Evolutionary conservation across 768 basidiomycete genomes (phyloP).

Genomic region (Suillus occidentalis): DNA sequence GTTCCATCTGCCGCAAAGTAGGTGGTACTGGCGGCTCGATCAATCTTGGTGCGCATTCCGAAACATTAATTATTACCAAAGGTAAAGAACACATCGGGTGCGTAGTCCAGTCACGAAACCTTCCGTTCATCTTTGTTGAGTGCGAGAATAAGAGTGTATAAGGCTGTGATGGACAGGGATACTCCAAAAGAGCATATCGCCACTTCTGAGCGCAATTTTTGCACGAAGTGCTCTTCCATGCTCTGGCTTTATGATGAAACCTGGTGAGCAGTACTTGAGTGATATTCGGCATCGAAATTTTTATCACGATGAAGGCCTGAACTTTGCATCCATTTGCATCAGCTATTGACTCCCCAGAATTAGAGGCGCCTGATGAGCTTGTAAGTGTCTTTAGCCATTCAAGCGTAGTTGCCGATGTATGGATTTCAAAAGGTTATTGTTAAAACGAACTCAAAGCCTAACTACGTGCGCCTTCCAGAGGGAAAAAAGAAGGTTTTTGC

Average conservation of each 20-base stretch:
- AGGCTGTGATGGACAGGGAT: conserved; percentile 59
- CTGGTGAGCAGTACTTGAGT: conserved; percentile 42
- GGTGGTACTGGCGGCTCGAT: conserved; percentile 65
- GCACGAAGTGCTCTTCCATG: conserved; percentile 63
- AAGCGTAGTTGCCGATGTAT: conserved; percentile 1
- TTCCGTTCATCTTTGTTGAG: background rate
- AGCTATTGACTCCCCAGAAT: conserved; percentile 60
- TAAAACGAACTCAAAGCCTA: conserved; percentile 51
- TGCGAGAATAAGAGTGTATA: conserved; percentile 50
- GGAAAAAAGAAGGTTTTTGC: conserved; percentile 50
- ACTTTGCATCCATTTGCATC: conserved; percentile 68
- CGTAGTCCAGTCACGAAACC: background rate
- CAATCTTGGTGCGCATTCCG: conserved; percentile 58
- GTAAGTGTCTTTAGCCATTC: conserved; percentile 32
- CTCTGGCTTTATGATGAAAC: conserved; percentile 59
- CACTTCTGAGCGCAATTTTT: conserved; percentile 62
- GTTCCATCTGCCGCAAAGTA: conserved; percentile 72
- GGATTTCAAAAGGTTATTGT: conserved; percentile 41
- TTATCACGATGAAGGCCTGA: conserved; percentile 48
- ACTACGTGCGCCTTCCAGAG: conserved; percentile 62
- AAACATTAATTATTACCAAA: conserved; percentile 49
- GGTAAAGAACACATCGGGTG: conserved; percentile 59
- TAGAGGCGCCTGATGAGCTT: conserved; percentile 50
- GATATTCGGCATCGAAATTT: conserved; percentile 1
- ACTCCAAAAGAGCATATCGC: conserved; percentile 48